Conservation (phyloP, 345 rosid species). For the Eucalyptus grandis region DNA sequence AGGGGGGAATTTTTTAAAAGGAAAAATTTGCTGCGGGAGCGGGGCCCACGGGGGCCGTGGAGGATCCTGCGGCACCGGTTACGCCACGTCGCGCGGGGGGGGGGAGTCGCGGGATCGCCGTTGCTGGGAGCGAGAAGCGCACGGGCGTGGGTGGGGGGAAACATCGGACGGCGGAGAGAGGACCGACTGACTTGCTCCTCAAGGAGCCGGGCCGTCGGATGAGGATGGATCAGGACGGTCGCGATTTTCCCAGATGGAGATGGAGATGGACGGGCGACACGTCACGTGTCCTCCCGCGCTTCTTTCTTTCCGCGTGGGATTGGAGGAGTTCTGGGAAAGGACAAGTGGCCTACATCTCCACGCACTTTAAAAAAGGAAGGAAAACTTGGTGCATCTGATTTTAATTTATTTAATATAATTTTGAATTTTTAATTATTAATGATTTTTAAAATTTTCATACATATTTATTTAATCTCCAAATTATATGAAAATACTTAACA, state of each 20-base stretch:
- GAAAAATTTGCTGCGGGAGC: neutral
- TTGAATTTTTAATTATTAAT: too few relatives aligned
- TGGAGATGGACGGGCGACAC: neutral
- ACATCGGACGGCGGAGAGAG: neutral
- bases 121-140: neutral
- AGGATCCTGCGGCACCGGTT: neutral
- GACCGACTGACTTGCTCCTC: neutral
- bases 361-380: neutral
- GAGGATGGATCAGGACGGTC: neutral
- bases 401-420: neutral
- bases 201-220: neutral
- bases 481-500: too few relatives aligned
- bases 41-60: neutral
- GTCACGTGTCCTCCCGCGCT: neutral
- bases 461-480: rapidly evolving
- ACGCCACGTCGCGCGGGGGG: neutral
- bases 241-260: neutral
- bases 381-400: neutral
- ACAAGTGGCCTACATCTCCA: neutral
- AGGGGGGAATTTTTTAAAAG: neutral
- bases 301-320: neutral
- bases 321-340: neutral
- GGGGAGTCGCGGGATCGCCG: neutral
- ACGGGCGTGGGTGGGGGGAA: neutral
- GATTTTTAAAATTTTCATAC: rapidly evolving